Percentiles rank a stretch among this genome's conserved stretches.
Conservation (phyloP, 768 basidiomycete species). For the Auricularia auricula-judae region DNA sequence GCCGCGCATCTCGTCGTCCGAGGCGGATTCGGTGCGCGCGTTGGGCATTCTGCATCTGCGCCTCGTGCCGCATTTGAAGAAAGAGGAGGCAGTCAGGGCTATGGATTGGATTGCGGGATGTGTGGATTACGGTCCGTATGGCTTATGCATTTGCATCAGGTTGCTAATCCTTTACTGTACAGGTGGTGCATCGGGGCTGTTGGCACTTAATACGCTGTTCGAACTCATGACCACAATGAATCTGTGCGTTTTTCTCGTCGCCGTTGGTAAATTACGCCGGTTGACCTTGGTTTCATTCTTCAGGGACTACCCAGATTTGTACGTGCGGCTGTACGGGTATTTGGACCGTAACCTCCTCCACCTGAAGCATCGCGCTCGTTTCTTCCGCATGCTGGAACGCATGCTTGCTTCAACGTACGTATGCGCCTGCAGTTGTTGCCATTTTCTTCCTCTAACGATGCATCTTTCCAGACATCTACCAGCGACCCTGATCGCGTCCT, state of each 20-base stretch:
- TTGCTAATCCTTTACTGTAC: slow-evolving; percentile 1
- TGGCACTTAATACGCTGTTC: slow-evolving; percentile 87
- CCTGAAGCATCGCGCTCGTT: slow-evolving; percentile 84
- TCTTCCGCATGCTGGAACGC: slow-evolving; percentile 85
- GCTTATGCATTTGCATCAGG: not conserved
- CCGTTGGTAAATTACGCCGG: not conserved
- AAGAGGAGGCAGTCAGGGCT: slow-evolving; percentile 47
- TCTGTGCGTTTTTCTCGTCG: slow-evolving; percentile 43
- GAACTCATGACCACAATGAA: slow-evolving; percentile 88
- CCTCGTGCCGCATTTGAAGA: slow-evolving; percentile 73
- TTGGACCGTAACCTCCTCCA: slow-evolving; percentile 83
- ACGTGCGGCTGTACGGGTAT: slow-evolving; percentile 82
- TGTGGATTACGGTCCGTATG: slow-evolving; percentile 60
- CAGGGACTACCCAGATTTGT: slow-evolving; percentile 95
- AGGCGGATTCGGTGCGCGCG: slow-evolving; percentile 31
- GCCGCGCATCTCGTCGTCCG: slow-evolving; percentile 38
- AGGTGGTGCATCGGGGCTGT: slow-evolving; percentile 78
- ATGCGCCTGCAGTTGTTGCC: not conserved
- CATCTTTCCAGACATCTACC: slow-evolving; percentile 61
- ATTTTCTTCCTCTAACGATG: not conserved
- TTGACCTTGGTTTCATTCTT: not conserved
- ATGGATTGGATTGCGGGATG: slow-evolving; percentile 89
- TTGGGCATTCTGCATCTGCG: slow-evolving; percentile 74
- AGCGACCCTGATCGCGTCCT: slow-evolving; percentile 83
- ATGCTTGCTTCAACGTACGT: slow-evolving; percentile 88